phyloP scores from a whole-genome alignment of 2,329 filamentous ascomycete genomes.

The Aspergillus ruber region DNA sequence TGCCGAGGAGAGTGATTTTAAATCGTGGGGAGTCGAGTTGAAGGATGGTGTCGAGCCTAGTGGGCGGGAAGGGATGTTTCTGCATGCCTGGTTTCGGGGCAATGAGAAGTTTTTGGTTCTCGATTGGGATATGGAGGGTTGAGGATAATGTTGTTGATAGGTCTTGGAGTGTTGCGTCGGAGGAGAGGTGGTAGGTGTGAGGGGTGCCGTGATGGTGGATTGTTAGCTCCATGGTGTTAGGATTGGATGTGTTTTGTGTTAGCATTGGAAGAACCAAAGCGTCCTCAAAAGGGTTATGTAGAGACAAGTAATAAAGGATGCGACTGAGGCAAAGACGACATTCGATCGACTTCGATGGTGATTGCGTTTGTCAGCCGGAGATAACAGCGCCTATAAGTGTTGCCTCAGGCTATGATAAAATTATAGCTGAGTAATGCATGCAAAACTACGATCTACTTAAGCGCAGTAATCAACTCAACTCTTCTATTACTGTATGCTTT shows the following conservation, averaged over 20 bases:
- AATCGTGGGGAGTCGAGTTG: constrained; percentile 31
- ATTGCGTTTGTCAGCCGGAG: constrained; percentile 29
- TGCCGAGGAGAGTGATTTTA: constrained; percentile 44
- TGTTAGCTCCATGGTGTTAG: constrained; percentile 35
- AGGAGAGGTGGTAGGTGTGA: constrained; percentile 43
- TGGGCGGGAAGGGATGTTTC: constrained; percentile 39
- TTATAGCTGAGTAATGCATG: neutral
- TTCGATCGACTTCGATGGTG: constrained; percentile 26
- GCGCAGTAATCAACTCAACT: no score
- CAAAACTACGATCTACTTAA: no score
- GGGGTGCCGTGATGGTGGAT: constrained; percentile 51
- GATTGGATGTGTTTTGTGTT: constrained; percentile 1
- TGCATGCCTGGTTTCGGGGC: constrained; percentile 42
- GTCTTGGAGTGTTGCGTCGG: constrained; percentile 46
- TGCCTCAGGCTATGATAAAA: neutral
- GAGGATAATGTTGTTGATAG: constrained; percentile 30
- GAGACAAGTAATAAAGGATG: neutral
- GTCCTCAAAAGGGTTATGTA: neutral
- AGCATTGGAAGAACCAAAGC: no score
- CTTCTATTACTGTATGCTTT: no score
- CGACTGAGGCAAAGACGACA: constrained; percentile 3
- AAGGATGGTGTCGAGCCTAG: constrained; percentile 26
- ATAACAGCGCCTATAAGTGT: constrained; percentile 12
- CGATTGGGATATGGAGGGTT: constrained; percentile 31
- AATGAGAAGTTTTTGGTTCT: constrained; percentile 42